Conservation (phyloP, 371 early-diverging fungal genomes). For the Blakeslea trispora region DNA sequence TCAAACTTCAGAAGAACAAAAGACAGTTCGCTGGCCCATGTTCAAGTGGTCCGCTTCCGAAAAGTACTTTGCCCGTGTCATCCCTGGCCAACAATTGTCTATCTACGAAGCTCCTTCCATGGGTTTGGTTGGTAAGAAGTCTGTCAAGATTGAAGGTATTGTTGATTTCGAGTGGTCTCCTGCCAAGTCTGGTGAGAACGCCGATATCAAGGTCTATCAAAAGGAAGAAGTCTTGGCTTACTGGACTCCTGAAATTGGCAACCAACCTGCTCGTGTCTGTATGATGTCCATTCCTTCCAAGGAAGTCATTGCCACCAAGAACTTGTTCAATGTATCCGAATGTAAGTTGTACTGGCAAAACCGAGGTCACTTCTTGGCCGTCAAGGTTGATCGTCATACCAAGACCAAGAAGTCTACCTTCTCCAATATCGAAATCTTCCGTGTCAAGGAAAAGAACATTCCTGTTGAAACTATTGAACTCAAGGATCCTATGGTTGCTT, state of each 20-base stretch:
- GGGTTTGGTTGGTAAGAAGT: conserved; percentile 94
- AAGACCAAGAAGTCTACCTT: conserved; percentile 92
- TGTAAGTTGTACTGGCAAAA: conserved; percentile 94
- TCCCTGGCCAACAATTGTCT: conserved; percentile 76
- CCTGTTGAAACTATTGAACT: conserved; percentile 95
- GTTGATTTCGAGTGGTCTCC: conserved; percentile 94
- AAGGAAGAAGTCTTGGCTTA: conserved; percentile 80
- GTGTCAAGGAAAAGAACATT: conserved; percentile 86
- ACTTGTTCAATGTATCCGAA: conserved; percentile 91
- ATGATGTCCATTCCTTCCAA: conserved; percentile 81
- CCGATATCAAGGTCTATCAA: conserved; percentile 47
- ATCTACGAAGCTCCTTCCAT: conserved; percentile 93
- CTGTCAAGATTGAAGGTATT: conserved; percentile 87
- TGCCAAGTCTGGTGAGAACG: conserved; percentile 33
- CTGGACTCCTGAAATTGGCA: conserved; percentile 95
- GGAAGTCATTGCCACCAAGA: conserved; percentile 92
- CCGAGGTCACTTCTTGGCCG: conserved; percentile 87
- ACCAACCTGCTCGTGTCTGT: conserved; percentile 96
- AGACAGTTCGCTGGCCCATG: conserved; percentile 88
- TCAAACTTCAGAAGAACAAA: conserved; percentile 51
- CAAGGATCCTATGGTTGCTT: conserved; percentile 77
- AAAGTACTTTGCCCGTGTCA: conserved; percentile 90
- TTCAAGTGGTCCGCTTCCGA: conserved; percentile 97
- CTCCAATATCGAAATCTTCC: conserved; percentile 94
- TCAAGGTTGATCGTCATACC: conserved; percentile 88